Percentiles rank a stretch among this genome's conserved stretches.
Evolutionary conservation across 176 grass and related monocot genomes (phyloP).

Genomic region (Oryza rufipogon): DNA sequence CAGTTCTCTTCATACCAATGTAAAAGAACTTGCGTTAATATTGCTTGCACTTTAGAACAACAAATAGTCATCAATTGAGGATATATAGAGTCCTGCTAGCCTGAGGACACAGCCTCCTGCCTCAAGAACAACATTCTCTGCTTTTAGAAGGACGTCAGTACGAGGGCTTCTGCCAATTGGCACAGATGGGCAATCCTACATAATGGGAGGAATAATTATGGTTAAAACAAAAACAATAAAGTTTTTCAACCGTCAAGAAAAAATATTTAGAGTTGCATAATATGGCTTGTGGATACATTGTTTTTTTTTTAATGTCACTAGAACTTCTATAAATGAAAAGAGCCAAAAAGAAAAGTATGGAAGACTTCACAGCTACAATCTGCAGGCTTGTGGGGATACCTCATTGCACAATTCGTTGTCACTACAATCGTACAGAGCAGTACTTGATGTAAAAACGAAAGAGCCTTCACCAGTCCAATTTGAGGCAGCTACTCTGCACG

Average conservation of each 20-base stretch:
- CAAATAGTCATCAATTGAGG: conserved; percentile 35
- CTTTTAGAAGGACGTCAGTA: conserved; percentile 82
- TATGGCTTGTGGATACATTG: not conserved
- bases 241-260: not conserved
- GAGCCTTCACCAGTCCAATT: conserved; percentile 93
- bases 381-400: conserved; percentile 42
- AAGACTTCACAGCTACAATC: conserved; percentile 12
- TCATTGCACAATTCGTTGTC: conserved; percentile 79
- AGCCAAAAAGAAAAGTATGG: not conserved
- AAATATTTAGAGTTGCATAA: conserved; percentile 24
- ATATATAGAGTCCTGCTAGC: conserved; percentile 97
- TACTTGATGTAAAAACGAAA: conserved; percentile 93
- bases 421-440: conserved; percentile 71
- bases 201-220: not conserved
- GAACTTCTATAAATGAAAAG: not conserved
- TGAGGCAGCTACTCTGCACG: conserved; percentile 71
- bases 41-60: not conserved
- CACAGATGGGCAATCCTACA: conserved; percentile 73
- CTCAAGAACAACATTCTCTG: conserved; percentile 77
- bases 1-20: conserved; percentile 22
- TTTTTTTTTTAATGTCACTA: not conserved
- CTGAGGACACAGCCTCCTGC: conserved; percentile 85
- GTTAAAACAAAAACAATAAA: conserved; percentile 1
- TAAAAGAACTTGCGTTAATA: conserved; percentile 11
- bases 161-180: conserved; percentile 83